Evolutionary conservation across 2,329 filamentous ascomycete species (phyloP), one percentile per base, ranked within the genome.

Genomic region (Lojkania enalia): DNA sequence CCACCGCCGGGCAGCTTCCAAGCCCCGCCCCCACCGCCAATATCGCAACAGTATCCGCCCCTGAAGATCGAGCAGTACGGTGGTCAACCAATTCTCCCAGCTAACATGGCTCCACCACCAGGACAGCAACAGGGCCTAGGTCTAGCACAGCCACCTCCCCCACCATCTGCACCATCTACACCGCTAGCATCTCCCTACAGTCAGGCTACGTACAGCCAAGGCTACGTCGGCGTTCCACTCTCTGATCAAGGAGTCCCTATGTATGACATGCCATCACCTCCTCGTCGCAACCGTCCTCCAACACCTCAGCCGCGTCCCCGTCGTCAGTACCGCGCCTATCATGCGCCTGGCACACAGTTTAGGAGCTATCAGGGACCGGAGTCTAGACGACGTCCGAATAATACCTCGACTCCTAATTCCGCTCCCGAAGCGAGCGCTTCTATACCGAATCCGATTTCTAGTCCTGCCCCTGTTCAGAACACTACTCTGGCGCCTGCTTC

Each of bases 31-130:
- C 58, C 61, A 32, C 52, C 58, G 14, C 52, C 58, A 5, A 49
- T 44, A n/a, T 39, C 52, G 7, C 25, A 55, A 11, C 49, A 53
- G 9, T 67, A 67, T 27, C 63, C 64, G 20, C 63, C 64, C 0
- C 54, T 67, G 2, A 69, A 69, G 39, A 65, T 67, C 11, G 66
- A 64, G 5, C 69, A 72, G 43, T 72, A 70, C 39, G 69, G 69
- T 1, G 69, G 69, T 12, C 66, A 68, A 38, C 68, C 67, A 3
- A 71, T 72, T 35, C 58, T 71, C 3, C 69, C 69, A 2, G 69
- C 69, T 1, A 69, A 55, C 36, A 64, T 67, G 54, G 66, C 63
- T 5, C 65, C 60, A n/a, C 60, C 57, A 3, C 57, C 60, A n/a
- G 61, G 58, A 3, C 29, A 41, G 3, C 23, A 27, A n/a, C 30